Evolutionary conservation across 2,329 filamentous ascomycete species (phyloP), one percentile per base, ranked within the genome.

Genomic region (Dissoconium aciculare): DNA sequence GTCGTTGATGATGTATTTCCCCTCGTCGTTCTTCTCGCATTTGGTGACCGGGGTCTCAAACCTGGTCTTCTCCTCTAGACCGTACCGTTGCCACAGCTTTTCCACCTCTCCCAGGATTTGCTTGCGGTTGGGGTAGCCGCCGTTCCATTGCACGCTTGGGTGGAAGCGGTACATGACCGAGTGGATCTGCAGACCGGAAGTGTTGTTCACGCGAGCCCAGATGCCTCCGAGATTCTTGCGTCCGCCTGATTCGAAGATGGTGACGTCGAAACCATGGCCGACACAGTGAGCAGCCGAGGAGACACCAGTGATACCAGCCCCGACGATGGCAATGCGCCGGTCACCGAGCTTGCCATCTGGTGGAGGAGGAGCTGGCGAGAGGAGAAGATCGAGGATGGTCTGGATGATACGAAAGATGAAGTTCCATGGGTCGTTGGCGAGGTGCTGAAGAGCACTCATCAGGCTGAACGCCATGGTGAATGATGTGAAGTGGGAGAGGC

Each of bases 101-200:
- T 64, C 65, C 8, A 89, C 74, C 49, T 85, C 74, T 14, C 66
- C 64, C 26, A 85, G 63, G 36, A 91, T 89, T 53, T 85, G 72
- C 40, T 76, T 60, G 29, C 79, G 74, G 37, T 75, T 67, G 0
- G 83, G 83, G 47, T 91, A 91, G n/a, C 79, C 79, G 16, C 64
- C 60, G 17, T 69, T 61, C 73, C 79, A 91, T 37, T 69, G 64
- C 1, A 91, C 71, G 0, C 77, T 78, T 0, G 83, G 83, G 42
- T 87, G 79, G 51, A 91, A 92, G 13, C 82, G 71, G 53, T 87
- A 91, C 81, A 89, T 89, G 35, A 85, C 54, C 12, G 74, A 81
- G 52, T 91, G 80, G 13, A 91, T 85, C 47, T 89, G 81, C 1
- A 91, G 66, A 11, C 78, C 72, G 0, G 79, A 85, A 0, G 79